Evolutionary conservation across 2,329 filamentous ascomycete species (phyloP), one percentile per base, ranked within the genome.

Genomic region (Decorospora gaudefroyi): DNA sequence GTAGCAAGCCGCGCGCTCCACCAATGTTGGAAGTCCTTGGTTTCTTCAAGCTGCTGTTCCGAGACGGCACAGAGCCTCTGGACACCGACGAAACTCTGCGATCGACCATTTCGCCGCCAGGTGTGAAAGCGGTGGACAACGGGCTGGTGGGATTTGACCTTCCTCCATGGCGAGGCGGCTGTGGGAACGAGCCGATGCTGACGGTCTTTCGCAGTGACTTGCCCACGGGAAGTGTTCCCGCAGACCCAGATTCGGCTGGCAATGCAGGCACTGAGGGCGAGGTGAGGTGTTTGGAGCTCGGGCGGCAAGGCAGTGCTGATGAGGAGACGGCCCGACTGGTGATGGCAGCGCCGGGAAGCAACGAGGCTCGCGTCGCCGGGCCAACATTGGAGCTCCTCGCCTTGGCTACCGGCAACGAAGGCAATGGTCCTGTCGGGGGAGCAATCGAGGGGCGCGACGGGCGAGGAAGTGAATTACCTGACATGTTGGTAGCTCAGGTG

Each of bases 161-260:
- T 30, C 73, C 78, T 40, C 80, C 78, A 33, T 84, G 82, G 56
- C 85, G 85, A 10, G 92, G 92, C 10, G 92, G 92, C 54, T 95
- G 88, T 19, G 92, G 92, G 64, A 97, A 96, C 1, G 90, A 86
- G 65, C 91, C 92, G 64, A 96, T 95, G 77, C 91, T 96, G 62
- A 95, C 86, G 1, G 88, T 88, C 72, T 95, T 95, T 51, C 90
- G 84, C 42, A 96, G 72, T 1, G 85, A 83, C 69, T 85, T 91
- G 17, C 83, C 82, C 1, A 65, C 53, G 3, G 69, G 62, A 9
- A 64, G 49, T 6, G 57, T 46, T 6, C 58, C 55, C 2, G 55
- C 46, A 4, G 62, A 46, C 3, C 81, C 75, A 21, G 69, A 62
- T 13, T 62, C 60, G 9, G 74, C 74, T 26, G 67, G 67, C 9